Conservation (phyloP, 139 green algal species). For the Chlorella sp. region DNA sequence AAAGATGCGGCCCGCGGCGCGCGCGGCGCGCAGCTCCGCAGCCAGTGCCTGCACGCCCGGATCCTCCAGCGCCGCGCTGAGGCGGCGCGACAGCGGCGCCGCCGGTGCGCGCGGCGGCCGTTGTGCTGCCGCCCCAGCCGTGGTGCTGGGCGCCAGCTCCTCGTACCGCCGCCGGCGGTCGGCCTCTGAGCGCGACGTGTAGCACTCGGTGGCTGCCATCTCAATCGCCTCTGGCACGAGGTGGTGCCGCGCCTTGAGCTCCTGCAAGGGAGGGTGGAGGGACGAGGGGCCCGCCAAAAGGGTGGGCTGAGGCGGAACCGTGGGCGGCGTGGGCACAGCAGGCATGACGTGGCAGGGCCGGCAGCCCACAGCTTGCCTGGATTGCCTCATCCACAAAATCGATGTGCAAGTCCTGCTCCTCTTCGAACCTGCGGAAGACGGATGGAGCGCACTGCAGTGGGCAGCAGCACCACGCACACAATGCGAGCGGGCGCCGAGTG, state of each 20-base stretch:
- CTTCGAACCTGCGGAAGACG: no score
- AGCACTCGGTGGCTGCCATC: background rate
- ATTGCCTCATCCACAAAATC: constrained; percentile 1
- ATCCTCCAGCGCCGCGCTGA: background rate
- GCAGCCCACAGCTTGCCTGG: background rate
- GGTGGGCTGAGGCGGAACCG: no score
- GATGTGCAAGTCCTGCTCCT: background rate
- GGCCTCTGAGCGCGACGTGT: background rate
- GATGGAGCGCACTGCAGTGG: no score
- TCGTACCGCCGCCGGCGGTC: background rate
- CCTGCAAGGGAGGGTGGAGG: background rate
- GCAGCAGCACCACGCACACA: no score
- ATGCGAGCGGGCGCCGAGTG: no score
- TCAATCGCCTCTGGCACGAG: constrained; percentile 18
- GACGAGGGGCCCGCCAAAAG: no score
- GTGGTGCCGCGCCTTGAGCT: constrained; percentile 13
- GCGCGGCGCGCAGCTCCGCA: background rate
- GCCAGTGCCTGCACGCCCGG: background rate
- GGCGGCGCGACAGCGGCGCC: background rate
- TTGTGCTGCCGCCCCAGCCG: background rate
- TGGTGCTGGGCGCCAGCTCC: background rate
- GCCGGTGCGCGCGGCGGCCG: background rate
- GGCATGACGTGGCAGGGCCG: background rate
- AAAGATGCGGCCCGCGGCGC: background rate
- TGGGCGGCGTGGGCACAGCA: background rate